Evolutionary conservation across 805 yeast genomes (phyloP).

Genomic region (Nakazawaea populi): DNA sequence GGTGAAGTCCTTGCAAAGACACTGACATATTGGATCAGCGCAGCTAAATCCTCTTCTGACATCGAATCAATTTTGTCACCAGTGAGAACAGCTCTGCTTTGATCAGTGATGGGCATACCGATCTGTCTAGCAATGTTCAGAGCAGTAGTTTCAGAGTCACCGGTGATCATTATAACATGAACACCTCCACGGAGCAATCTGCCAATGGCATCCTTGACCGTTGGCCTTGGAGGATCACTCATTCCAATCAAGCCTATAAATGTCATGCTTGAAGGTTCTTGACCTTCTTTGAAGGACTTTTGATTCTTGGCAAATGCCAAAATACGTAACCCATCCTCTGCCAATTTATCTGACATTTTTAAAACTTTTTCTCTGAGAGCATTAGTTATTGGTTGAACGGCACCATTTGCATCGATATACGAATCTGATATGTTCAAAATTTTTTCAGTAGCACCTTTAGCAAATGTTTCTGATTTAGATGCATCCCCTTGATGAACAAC

Average conservation of each 20-base stretch:
- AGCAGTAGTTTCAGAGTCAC: conserved; percentile 88
- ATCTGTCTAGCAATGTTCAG: conserved; percentile 78
- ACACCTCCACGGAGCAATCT: conserved; percentile 87
- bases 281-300: conserved; percentile 28
- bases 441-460: conserved; percentile 88
- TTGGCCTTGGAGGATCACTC: conserved; percentile 97
- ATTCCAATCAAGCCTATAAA: conserved; percentile 89
- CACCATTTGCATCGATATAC: conserved; percentile 56
- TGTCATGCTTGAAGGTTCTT: conserved; percentile 51
- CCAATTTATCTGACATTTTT: conserved; percentile 57
- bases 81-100: conserved; percentile 63
- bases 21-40: conserved; percentile 74
- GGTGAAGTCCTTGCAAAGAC: conserved; percentile 95
- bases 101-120: conserved; percentile 75
- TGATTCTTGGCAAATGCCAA: conserved; percentile 66
- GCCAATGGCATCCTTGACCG: conserved; percentile 70
- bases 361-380: conserved; percentile 40
- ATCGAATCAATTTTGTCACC: conserved; percentile 80
- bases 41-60: conserved; percentile 66
- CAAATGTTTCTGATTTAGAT: conserved; percentile 52
- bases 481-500: conserved; percentile 54
- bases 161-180: conserved; percentile 97
- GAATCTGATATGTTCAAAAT: conserved; percentile 55
- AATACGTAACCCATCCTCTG: conserved; percentile 81
- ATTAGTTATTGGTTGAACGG: conserved; percentile 50